phyloP scores from a whole-genome alignment of 2,329 filamentous ascomycete genomes.

The Shiraia sp. region DNA sequence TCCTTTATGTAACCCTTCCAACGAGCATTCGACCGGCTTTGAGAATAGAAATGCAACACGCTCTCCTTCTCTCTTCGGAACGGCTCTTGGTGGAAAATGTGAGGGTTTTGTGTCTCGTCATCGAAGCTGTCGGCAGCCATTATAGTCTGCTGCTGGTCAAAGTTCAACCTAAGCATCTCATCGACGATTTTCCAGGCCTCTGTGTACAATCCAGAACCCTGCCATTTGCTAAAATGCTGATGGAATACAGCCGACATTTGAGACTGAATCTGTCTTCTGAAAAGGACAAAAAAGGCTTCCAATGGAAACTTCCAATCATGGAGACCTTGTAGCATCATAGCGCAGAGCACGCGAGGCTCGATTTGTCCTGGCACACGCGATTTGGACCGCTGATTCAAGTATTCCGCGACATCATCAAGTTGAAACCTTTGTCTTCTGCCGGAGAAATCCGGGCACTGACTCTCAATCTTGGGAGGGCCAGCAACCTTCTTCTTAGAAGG shows the following conservation, averaged over 20 bases:
- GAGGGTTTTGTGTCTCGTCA: slow-evolving; percentile 41
- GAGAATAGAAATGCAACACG: slow-evolving; percentile 22
- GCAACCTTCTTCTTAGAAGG: not conserved
- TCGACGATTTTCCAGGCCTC: slow-evolving; percentile 28
- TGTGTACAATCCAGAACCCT: slow-evolving; percentile 33
- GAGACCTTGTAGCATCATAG: slow-evolving; percentile 34
- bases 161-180: slow-evolving; percentile 26
- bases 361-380: slow-evolving; percentile 41
- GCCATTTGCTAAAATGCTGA: slow-evolving; percentile 32
- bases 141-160: slow-evolving; percentile 26
- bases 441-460: slow-evolving; percentile 2
- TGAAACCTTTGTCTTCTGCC: slow-evolving; percentile 18
- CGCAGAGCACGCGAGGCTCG: slow-evolving; percentile 38
- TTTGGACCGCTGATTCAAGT: slow-evolving; percentile 28
- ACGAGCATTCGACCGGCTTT: slow-evolving; percentile 31
- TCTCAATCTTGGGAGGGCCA: not conserved
- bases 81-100: slow-evolving; percentile 34
- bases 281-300: slow-evolving; percentile 25
- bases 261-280: slow-evolving; percentile 14
- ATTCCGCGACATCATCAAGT: slow-evolving; percentile 34
- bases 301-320: slow-evolving; percentile 35
- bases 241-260: slow-evolving; percentile 31
- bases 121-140: slow-evolving; percentile 30
- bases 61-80: slow-evolving; percentile 21
- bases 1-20: slow-evolving; percentile 31